Conservation (phyloP, 768 basidiomycete species). For the Boletus speciosus region DNA sequence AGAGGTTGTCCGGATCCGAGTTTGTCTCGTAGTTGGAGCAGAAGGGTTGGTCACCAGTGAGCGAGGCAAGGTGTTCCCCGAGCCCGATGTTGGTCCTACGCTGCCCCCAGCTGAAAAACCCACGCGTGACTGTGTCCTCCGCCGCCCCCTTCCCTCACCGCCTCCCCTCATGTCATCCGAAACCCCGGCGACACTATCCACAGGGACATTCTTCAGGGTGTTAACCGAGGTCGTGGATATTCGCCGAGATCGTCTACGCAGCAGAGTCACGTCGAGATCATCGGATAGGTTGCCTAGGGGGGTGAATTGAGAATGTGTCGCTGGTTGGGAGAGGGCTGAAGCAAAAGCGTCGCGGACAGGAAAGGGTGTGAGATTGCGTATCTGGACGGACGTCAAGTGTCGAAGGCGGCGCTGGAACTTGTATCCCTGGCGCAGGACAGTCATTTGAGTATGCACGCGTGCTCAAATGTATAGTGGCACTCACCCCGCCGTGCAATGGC, state of each 20-base stretch:
- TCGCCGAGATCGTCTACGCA: slow-evolving; percentile 57
- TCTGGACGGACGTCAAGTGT: slow-evolving; percentile 68
- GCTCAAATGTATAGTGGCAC: background rate
- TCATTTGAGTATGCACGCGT: background rate
- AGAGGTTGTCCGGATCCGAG: slow-evolving; percentile 50
- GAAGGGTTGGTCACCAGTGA: slow-evolving; percentile 17
- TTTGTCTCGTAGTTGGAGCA: slow-evolving; percentile 34
- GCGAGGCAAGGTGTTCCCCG: slow-evolving; percentile 14
- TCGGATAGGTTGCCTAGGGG: slow-evolving; percentile 58
- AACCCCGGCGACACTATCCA: slow-evolving; percentile 39
- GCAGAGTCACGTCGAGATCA: slow-evolving; percentile 62
- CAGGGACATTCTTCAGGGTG: slow-evolving; percentile 44
- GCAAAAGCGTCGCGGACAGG: slow-evolving; percentile 72
- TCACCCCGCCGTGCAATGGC: slow-evolving; percentile 11
- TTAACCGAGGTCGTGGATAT: slow-evolving; percentile 56
- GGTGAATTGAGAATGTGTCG: slow-evolving; percentile 58
- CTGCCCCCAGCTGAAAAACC: slow-evolving; percentile 33
- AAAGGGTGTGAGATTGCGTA: slow-evolving; percentile 82
- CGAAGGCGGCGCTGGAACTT: slow-evolving; percentile 60
- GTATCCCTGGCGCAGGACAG: slow-evolving; percentile 13
- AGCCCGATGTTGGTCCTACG: slow-evolving; percentile 5
- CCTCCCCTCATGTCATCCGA: slow-evolving; percentile 25
- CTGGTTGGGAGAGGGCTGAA: slow-evolving; percentile 67
- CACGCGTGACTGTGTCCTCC: slow-evolving; percentile 45
- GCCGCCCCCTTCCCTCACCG: slow-evolving; percentile 38